These are phyloP conservation scores for Arachis monticola DNA, from an alignment of 331 rosid genomes.

Conservation along the genomic window DNA sequence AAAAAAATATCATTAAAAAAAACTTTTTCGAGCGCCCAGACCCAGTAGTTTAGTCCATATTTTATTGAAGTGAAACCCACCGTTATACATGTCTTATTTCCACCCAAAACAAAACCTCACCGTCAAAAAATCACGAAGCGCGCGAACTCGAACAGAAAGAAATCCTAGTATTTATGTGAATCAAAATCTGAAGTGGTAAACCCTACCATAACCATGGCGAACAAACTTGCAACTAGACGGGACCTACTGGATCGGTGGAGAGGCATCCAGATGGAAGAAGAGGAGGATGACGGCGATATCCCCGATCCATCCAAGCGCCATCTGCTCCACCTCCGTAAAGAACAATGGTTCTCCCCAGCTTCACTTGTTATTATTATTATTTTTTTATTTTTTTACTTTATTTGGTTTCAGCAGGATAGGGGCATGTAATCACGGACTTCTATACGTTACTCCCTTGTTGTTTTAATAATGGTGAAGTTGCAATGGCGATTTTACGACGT, in stretches of 20 bases:
- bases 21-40: too few species aligned
- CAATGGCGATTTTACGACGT: not conserved
- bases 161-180: not conserved
- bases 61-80: too few species aligned
- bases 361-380: not conserved
- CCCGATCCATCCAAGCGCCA: conserved; percentile 50
- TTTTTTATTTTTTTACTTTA: not conserved
- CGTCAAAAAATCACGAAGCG: not conserved
- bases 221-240: conserved; percentile 47
- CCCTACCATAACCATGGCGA: conserved; percentile 49
- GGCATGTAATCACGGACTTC: too few species aligned
- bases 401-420: not conserved
- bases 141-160: conserved; percentile 4
- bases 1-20: too few species aligned
- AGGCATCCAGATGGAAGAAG: conserved; percentile 73
- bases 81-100: too few species aligned
- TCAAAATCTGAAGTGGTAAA: conserved; percentile 26
- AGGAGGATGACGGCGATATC: conserved; percentile 46
- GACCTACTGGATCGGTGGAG: conserved; percentile 82
- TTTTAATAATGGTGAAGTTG: conserved; percentile 6
- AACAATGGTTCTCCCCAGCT: conserved; percentile 61
- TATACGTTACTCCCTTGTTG: conserved; percentile 14
- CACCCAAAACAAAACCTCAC: too few species aligned
- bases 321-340: conserved; percentile 71
- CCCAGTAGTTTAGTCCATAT: too few species aligned